phyloP scores from a whole-genome alignment of 306 rosid species.

The Delonix regia region DNA sequence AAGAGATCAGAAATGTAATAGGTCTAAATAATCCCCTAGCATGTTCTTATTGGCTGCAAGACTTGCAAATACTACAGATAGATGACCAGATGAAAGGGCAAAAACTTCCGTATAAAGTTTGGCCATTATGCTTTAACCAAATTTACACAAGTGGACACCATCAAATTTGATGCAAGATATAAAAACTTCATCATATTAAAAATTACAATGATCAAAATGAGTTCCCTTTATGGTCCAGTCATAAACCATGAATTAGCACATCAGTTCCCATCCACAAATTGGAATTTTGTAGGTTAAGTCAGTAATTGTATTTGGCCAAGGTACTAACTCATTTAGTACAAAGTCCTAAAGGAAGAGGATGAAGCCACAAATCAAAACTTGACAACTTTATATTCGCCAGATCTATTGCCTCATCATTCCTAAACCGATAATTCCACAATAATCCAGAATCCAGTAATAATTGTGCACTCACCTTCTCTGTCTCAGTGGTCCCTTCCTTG shows the following conservation, averaged over 20 bases:
- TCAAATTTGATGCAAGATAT: neutral
- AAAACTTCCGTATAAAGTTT: neutral
- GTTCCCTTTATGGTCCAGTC: neutral
- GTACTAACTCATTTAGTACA: neutral
- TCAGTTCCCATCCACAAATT: neutral
- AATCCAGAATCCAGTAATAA: constrained; percentile 23
- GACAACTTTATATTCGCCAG: constrained; percentile 21
- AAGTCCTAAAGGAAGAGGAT: constrained; percentile 4
- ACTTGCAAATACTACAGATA: neutral
- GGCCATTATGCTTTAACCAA: neutral
- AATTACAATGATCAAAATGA: neutral
- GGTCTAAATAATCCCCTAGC: neutral
- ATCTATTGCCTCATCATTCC: constrained; percentile 2
- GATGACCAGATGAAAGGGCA: neutral
- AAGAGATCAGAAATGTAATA: neutral
- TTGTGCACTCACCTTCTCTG: constrained; percentile 71
- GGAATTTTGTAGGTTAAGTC: neutral
- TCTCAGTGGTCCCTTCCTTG: constrained; percentile 78
- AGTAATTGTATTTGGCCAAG: neutral
- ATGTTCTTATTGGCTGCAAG: neutral
- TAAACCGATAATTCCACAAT: constrained; percentile 7
- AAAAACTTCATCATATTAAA: neutral
- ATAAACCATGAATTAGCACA: neutral
- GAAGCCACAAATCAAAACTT: constrained; percentile 22
- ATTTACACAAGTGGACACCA: neutral